Evolutionary conservation across 2,329 filamentous ascomycete species (phyloP), one percentile per base, ranked within the genome.

Genomic region (Nothophaeocryptopus gaeumannii): DNA sequence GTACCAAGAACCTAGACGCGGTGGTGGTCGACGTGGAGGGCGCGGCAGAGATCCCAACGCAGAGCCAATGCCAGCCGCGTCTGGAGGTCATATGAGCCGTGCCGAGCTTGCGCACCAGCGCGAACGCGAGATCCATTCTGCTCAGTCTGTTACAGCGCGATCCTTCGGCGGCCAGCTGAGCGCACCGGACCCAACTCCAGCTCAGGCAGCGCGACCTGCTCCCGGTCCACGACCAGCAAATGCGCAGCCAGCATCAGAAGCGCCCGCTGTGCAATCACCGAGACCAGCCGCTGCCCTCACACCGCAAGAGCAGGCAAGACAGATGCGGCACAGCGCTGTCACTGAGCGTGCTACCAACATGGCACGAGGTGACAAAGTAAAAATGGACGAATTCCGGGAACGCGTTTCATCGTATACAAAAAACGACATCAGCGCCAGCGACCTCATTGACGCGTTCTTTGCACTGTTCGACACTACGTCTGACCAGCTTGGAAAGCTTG

Each of bases 31-130:
- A 15, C 60, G 80, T 58, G 61, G 50, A 30, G 76, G 85, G 47
- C 79, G 88, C 59, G 91, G 90, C 16, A 82, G 90, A 37, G 90
- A 96, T 69, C 90, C 91, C 2, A 96, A 95, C 67, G 80, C 87
- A 0, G 91, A 96, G 58, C 78, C 87, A 14, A 71, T 92, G 16
- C 87, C 89, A 3, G 74, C 81, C 5, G 88, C 86, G 30, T 89
- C 87, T 47, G 86, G 88, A 1, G 89, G 93, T 58, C 85, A 89
- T 1, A 68, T 96, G 64, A 81, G 88, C 41, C 78, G 93, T 65
- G 93, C 95, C 56, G 89, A 97, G 69, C 74, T 96, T 45, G 92
- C 93, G 2, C 95, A 89, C 67, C 92, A 97, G 65, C 80, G 93
- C 43, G 89, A 95, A 63, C 84, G 95, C 77, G 91, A 90, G 35